Percentiles rank a stretch among this genome's conserved stretches.
Evolutionary conservation across 345 rosid species (phyloP).

Genomic region (Anacardium occidentale): DNA sequence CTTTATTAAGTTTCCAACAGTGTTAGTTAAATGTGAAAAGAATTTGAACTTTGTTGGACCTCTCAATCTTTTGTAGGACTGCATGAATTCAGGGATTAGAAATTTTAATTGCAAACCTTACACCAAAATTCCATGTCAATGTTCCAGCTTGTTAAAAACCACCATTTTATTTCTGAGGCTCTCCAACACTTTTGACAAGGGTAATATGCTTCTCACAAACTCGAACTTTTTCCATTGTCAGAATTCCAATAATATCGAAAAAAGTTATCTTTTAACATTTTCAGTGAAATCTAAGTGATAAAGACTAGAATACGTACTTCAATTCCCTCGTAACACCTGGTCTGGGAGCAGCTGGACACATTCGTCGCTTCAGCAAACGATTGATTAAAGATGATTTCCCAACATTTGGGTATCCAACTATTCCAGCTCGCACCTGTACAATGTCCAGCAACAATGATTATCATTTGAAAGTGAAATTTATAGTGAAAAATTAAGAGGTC

Average conservation of each 20-base stretch:
- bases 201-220: neutral
- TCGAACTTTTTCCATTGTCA: neutral
- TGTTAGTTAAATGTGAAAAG: neutral
- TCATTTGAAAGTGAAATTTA: neutral
- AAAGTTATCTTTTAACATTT: neutral
- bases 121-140: neutral
- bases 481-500: neutral
- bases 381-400: slow-evolving; percentile 93
- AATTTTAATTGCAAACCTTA: neutral
- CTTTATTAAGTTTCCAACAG: neutral
- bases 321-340: slow-evolving; percentile 92
- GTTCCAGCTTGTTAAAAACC: slow-evolving; percentile 1
- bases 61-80: slow-evolving; percentile 2
- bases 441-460: neutral
- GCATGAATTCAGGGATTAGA: neutral
- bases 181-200: neutral
- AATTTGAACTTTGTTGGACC: neutral
- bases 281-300: neutral
- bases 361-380: slow-evolving; percentile 81
- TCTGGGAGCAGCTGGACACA: slow-evolving; percentile 93
- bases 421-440: slow-evolving; percentile 86
- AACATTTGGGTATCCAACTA: slow-evolving; percentile 96
- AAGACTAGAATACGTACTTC: slow-evolving; percentile 43
- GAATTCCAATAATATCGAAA: neutral
- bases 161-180: neutral